Evolutionary conservation across 495 filamentous ascomycete species (phyloP).

Genomic region (Umbilicaria muhlenbergii): DNA sequence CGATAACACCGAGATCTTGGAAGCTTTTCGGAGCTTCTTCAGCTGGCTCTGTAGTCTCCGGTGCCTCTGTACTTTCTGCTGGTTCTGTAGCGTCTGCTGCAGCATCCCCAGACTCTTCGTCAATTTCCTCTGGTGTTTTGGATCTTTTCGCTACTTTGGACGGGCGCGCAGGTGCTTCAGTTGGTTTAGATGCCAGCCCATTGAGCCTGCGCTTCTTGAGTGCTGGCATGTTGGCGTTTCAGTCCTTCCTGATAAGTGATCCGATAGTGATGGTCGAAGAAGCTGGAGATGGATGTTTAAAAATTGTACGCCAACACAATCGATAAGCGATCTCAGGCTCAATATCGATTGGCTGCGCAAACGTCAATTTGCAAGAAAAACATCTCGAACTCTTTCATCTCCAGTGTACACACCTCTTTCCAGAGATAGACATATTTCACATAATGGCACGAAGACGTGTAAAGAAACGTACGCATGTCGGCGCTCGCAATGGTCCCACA

Average conservation of each 20-base stretch:
- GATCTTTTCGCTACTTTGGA: too few relatives aligned
- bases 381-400: too few relatives aligned
- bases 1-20: conserved; percentile 74
- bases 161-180: too few relatives aligned
- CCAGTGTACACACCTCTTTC: too few relatives aligned
- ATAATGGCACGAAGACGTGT: conserved; percentile 65
- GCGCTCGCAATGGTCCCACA: conserved; percentile 44
- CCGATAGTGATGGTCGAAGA: background rate
- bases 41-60: background rate
- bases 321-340: background rate
- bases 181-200: too few relatives aligned
- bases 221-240: conserved; percentile 16
- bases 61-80: background rate
- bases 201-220: conserved; percentile 26
- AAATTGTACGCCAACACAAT: conserved; percentile 2
- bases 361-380: background rate
- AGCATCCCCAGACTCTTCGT: background rate
- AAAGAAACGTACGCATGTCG: conserved; percentile 80
- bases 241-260: conserved; percentile 3
- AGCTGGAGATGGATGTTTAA: background rate
- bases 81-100: background rate
- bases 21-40: conserved; percentile 45
- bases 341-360: background rate
- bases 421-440: background rate
- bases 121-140: background rate